Conservation (phyloP, 768 basidiomycete species). For the Tricholoma sp. region DNA sequence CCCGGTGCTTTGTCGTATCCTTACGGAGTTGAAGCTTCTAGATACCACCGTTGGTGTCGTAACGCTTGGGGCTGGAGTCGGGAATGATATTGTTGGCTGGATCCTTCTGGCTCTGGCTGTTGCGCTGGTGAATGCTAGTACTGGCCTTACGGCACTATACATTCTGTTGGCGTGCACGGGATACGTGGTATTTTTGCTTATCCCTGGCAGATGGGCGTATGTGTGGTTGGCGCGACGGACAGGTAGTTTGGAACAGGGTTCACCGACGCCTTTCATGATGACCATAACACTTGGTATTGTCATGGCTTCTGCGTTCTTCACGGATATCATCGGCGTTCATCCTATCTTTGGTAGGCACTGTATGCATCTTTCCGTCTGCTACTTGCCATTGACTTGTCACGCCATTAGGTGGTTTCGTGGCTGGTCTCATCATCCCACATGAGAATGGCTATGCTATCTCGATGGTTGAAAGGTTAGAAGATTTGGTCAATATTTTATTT, state of each 20-base stretch:
- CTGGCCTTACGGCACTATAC: conserved; percentile 73
- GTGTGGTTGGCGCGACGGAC: conserved; percentile 61
- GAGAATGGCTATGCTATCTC: conserved; percentile 79
- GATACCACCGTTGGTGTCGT: conserved; percentile 84
- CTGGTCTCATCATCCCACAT: conserved; percentile 78
- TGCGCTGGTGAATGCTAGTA: conserved; percentile 75
- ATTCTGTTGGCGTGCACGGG: conserved; percentile 67
- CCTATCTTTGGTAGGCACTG: conserved; percentile 51
- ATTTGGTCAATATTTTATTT: conserved; percentile 73
- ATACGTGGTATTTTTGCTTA: conserved; percentile 62
- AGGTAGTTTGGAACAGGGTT: conserved; percentile 67
- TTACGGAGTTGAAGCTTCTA: conserved; percentile 77
- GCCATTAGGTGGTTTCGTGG: conserved; percentile 67
- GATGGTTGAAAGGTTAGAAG: conserved; percentile 82
- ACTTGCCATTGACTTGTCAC: conserved; percentile 1
- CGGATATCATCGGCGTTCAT: conserved; percentile 80
- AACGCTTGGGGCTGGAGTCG: conserved; percentile 78
- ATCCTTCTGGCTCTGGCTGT: conserved; percentile 79
- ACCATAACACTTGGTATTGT: conserved; percentile 71
- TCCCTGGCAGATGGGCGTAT: conserved; percentile 60
- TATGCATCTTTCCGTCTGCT: background rate
- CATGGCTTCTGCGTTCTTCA: conserved; percentile 74
- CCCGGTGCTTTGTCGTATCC: conserved; percentile 79
- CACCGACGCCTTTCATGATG: conserved; percentile 76
- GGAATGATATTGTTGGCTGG: conserved; percentile 78